Evolutionary conservation across 2,329 filamentous ascomycete genomes (phyloP), one percentile per base, ranked within the genome.

Genomic region (Colletotrichum neosansevieriae): DNA sequence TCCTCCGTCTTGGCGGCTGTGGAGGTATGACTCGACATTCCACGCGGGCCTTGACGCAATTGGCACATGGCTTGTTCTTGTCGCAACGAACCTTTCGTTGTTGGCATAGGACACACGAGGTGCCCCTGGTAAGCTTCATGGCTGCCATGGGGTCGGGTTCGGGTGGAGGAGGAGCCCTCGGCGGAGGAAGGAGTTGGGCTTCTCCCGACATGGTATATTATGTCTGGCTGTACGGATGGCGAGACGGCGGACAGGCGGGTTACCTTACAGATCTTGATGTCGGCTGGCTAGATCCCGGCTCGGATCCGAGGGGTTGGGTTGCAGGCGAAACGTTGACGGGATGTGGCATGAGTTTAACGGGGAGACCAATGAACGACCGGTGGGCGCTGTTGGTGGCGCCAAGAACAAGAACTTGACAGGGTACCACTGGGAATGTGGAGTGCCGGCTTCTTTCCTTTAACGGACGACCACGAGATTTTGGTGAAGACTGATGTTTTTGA

Each of bases 1-100:
- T 88, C 64, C 87, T 80, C 11, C 88, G 77, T 75, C 89, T 79
- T 74, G 88, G 82, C 75, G 89, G 81, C 75, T 88, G 78, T 72
- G 88, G 80, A 74, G 88, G 80, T 71, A 86, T 79, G 7, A 90
- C 86, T 42, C 84, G 83, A 75, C 89, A 94, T 72, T 92, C 86
- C 36, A 85, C 85, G 21, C 83, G 80, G 59, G 87, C 85, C 77
- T 87, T 90, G 75, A 88, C 81, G 75, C 91, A 93, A 78, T 91
- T 91, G 73, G 86, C 83, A 75, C 92, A 94, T 15, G 91, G 91
- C 77, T 89, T 89, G 72, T 85, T 88, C 78, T 91, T 91, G 77
- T 93, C 89, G 78, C 92, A 94, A 68, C 89, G 89, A 47, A 94
- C 86, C 77, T 94, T 94, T 69, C 91, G 88, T 76, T 92, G 91